phyloP scores from a whole-genome alignment of 495 filamentous ascomycete genomes.

The Neurospora sp. region DNA sequence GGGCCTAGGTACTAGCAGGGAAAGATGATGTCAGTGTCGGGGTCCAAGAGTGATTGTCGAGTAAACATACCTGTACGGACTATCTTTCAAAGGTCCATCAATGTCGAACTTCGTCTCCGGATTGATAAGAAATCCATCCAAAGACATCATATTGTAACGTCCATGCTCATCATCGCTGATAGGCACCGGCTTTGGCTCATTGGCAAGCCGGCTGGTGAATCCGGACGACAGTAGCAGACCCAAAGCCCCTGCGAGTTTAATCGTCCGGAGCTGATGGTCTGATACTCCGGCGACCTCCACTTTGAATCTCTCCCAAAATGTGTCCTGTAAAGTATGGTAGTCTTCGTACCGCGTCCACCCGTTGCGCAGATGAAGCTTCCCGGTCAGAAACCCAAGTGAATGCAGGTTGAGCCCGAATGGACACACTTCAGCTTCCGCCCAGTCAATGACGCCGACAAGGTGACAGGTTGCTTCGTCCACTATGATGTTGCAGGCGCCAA shows the following conservation, averaged over 20 bases:
- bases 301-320: conserved; percentile 28
- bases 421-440: conserved; percentile 21
- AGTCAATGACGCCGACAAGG: conserved; percentile 28
- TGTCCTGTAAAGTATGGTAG: conserved; percentile 21
- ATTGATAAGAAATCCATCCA: conserved; percentile 31
- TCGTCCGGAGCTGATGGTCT: conserved; percentile 6
- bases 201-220: conserved; percentile 32
- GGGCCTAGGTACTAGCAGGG: too few species aligned
- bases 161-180: conserved; percentile 29
- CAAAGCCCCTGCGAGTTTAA: conserved; percentile 28
- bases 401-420: conserved; percentile 32
- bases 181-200: conserved; percentile 23
- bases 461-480: conserved; percentile 25
- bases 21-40: too few species aligned
- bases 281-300: conserved; percentile 21
- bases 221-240: conserved; percentile 27
- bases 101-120: conserved; percentile 21
- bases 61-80: too few species aligned
- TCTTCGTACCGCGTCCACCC: conserved; percentile 30
- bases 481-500: conserved; percentile 30
- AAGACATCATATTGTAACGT: conserved; percentile 27
- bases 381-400: conserved; percentile 24
- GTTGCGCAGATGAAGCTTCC: conserved; percentile 25
- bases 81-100: too few species aligned
- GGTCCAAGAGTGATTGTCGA: too few species aligned